phyloP scores from a whole-genome alignment of 1,139 yeast genomes.

The Taphrina populina region DNA sequence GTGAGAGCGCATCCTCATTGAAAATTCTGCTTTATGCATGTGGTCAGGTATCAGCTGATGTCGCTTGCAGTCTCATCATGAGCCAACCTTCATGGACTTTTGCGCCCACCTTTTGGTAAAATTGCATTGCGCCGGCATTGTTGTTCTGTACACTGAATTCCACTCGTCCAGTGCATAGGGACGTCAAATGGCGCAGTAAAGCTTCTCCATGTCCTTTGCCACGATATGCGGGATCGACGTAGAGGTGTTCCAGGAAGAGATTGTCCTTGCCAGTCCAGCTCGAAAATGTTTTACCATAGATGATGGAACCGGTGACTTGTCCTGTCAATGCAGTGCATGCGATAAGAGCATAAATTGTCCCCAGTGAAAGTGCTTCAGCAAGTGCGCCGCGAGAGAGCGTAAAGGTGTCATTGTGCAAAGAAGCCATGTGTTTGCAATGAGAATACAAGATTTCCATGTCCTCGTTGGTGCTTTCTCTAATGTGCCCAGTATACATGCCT shows the following conservation, averaged over 20 bases:
- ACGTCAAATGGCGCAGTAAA: neutral
- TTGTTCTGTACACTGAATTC: constrained; percentile 15
- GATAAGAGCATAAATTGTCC: neutral
- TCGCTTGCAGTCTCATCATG: constrained; percentile 4
- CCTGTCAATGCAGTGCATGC: neutral
- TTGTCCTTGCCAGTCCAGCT: constrained; percentile 9
- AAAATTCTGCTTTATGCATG: too few species aligned
- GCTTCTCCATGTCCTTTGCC: constrained; percentile 7
- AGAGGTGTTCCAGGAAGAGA: constrained; percentile 15
- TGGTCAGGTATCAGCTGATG: neutral
- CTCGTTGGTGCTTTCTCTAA: neutral
- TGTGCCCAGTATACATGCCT: too few species aligned
- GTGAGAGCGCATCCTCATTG: too few species aligned
- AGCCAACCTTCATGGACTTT: constrained; percentile 14
- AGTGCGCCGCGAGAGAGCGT: neutral
- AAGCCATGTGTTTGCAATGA: neutral
- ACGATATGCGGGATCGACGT: constrained; percentile 9
- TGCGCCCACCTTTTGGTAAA: constrained; percentile 6
- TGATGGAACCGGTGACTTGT: constrained; percentile 1
- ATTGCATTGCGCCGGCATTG: constrained; percentile 3
- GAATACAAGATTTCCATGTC: neutral
- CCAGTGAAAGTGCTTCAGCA: neutral
- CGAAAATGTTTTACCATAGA: neutral
- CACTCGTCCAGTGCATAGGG: neutral
- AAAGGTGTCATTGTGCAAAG: neutral